These are phyloP conservation scores for Dictyophora rubrovolvata DNA, from an alignment of 768 basidiomycete genomes.

Conservation along the genomic window DNA sequence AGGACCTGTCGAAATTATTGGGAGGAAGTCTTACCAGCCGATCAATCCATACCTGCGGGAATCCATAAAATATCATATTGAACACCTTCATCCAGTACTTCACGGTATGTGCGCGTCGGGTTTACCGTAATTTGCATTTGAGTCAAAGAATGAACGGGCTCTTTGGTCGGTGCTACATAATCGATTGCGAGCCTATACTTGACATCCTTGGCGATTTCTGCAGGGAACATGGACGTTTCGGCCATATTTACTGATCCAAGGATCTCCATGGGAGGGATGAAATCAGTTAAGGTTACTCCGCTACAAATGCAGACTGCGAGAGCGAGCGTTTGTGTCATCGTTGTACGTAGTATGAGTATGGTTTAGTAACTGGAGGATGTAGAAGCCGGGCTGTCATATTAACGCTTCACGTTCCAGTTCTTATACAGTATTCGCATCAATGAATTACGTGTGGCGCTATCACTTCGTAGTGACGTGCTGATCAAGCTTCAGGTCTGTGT, in stretches of 20 bases:
- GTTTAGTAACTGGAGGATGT: too few species aligned
- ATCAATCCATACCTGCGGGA: constrained; percentile 5
- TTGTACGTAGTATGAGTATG: too few species aligned
- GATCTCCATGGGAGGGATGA: constrained; percentile 7
- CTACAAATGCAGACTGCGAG: constrained; percentile 4
- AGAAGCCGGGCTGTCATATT: too few species aligned
- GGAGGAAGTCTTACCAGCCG: background rate
- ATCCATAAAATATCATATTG: constrained; percentile 10
- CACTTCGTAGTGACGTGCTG: too few species aligned
- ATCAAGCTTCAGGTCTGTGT: too few species aligned
- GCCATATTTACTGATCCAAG: background rate
- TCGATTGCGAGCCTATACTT: background rate
- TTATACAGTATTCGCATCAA: too few species aligned
- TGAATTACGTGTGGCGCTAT: too few species aligned
- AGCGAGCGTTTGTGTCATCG: constrained; percentile 1
- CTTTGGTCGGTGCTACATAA: constrained; percentile 2
- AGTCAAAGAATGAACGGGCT: background rate
- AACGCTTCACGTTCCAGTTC: too few species aligned
- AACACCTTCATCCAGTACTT: background rate
- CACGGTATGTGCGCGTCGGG: constrained; percentile 12
- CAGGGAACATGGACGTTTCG: background rate
- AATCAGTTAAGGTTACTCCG: background rate
- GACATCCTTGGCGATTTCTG: background rate
- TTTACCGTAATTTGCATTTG: constrained; percentile 1
- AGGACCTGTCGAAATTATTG: constrained; percentile 8